Base-by-base conservation (phyloP, 1,284 basidiomycete species). In the Pholiota adiposa region DNA sequence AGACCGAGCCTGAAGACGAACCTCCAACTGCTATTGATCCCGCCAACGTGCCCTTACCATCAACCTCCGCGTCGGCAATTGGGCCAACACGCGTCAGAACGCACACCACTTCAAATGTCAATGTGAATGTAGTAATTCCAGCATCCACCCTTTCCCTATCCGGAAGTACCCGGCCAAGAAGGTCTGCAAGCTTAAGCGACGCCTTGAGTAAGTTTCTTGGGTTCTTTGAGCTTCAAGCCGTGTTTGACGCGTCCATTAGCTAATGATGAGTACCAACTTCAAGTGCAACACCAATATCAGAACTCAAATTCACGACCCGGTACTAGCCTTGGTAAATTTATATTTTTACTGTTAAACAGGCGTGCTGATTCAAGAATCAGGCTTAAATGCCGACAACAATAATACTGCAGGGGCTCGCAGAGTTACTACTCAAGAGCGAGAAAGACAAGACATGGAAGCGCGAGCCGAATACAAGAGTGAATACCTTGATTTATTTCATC, bases 171-270 rank as follows among this genome's bases (percentile, higher is more conserved):
- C 81, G 88, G 34, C 83, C 86, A 53, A 78, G 88, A 55, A 79
- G 89, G 52, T 90, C 88, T 29, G 86, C 86, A 16, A 90, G 88
- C 69, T 72, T 90, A 52, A 89, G 87, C 66, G 87, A 89, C 67
- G 83, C 83, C 34, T 74, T 79, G 62, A 69, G 75, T 71, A 70
- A 67, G 67, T 64, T 54, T 6, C 12, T n/a, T 25, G 4, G 4
- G 8, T 11, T 31, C 29, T 31, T 40, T 19, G 9, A 50, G 54
- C 43, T 27, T 60, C 25, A 25, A 27, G 54, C 27, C 25, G 29
- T 55, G 21, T 56, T 57, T 33, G 18, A 56, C 31, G 54, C 25
- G 9, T 51, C 41, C 60, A 25, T 23, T 68, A 67, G 73, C 67
- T 25, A 74, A 71, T 60, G 79, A 65, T 65, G 74, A 68, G 58